Evolutionary conservation across 306 rosid species (phyloP), one percentile per base, ranked within the genome.

Genomic region (Dalbergia cochinchinensis): DNA sequence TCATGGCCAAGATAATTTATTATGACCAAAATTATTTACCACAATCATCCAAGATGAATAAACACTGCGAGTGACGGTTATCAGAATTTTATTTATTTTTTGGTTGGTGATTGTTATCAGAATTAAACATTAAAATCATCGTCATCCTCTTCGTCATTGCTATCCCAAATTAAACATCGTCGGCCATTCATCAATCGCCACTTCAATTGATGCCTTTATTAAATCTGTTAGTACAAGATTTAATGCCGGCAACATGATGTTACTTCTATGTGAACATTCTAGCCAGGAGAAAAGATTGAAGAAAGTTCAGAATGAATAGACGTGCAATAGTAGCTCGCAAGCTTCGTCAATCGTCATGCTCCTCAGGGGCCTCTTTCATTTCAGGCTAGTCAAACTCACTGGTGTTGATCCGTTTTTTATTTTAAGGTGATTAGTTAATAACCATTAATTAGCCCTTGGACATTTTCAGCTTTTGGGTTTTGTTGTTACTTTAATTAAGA

Each of bases 111-210:
- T 26, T 26, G 31, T 26, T 26, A 26, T 26, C 31, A 26, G 31
- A 26, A 37, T 37, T 37, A 37, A 37, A 37, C 41, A 37, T 45
- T 51, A 69, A 8, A 33, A 15, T 57, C 48, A 26, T 59, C 4
- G 33, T 61, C 54, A 63, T 11, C 18, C 33, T 70, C 55, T 20
- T 47, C 26, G 62, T 78, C 69, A 78, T 69, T 69, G 76, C 51
- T 44, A 9, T 31, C 16, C 53, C 71, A 41, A 10, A 39, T 8
- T 7, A 35, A 44, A 37, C 9, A 72, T 35, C 11, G 50, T 16
- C 9, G 31, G 64, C 15, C 7, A 8, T 61, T 8, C 78, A 15
- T 8, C 78, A 15, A 13, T 39, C 11, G 41, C 61, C 70, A 61
- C 69, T 22, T 42, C 3, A 61, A 5, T 63, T 34, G 42, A 31